Evolutionary conservation across 2,329 filamentous ascomycete genomes (phyloP).

Genomic region (Ophiostoma sp.): DNA sequence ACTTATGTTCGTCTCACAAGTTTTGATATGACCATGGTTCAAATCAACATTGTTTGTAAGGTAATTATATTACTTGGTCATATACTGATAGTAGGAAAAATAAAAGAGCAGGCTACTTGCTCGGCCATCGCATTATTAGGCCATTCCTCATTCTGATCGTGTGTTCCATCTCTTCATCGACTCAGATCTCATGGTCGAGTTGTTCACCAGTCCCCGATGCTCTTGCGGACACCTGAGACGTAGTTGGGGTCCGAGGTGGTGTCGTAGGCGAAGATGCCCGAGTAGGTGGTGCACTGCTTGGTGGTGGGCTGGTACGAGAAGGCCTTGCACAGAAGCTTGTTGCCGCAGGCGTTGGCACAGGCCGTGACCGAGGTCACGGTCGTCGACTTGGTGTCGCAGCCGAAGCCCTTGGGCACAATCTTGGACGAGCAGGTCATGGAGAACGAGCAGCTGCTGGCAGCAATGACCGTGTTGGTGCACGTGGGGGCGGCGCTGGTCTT

Average conservation of each 20-base stretch:
- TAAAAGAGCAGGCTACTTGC: no score
- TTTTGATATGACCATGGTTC: no score
- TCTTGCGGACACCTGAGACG: constrained; percentile 9
- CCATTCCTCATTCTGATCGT: background rate
- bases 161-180: background rate
- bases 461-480: constrained; percentile 15
- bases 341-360: constrained; percentile 13
- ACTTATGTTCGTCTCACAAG: no score
- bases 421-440: constrained; percentile 16
- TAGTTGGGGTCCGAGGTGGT: constrained; percentile 5
- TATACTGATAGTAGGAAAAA: no score
- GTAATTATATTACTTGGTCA: no score
- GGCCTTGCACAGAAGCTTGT: constrained; percentile 17
- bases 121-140: no score
- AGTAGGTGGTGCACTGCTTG: constrained; percentile 18
- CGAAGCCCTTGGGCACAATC: background rate
- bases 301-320: constrained; percentile 15
- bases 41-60: no score
- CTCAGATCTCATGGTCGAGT: no score
- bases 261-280: background rate
- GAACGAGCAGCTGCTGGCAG: constrained; percentile 5
- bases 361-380: background rate
- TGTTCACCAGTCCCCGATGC: background rate
- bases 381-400: background rate
- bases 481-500: background rate